Conservation (phyloP, 2,329 filamentous ascomycete species). For the Colletotrichum lindemuthianum region DNA sequence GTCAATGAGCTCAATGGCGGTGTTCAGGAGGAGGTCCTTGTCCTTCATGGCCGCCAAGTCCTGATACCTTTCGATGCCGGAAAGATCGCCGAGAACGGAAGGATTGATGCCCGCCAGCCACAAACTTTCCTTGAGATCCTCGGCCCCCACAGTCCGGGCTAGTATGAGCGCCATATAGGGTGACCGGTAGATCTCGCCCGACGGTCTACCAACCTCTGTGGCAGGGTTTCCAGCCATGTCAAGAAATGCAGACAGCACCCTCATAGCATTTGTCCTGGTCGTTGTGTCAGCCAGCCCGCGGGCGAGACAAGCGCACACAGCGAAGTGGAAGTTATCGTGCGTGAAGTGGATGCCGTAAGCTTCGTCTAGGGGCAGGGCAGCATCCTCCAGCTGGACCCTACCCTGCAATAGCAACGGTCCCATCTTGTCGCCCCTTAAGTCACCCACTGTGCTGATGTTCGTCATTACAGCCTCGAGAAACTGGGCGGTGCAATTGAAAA, state of each 20-base stretch:
- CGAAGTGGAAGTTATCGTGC: constrained; percentile 72
- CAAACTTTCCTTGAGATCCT: constrained; percentile 71
- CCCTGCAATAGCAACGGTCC: constrained; percentile 70
- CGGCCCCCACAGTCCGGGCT: constrained; percentile 62
- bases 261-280: constrained; percentile 67
- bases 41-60: constrained; percentile 63
- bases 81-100: constrained; percentile 51
- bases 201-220: constrained; percentile 36
- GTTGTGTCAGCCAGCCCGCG: constrained; percentile 71
- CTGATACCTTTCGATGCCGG: constrained; percentile 52
- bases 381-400: constrained; percentile 68
- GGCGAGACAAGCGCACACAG: constrained; percentile 71
- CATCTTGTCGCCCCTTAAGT: constrained; percentile 69
- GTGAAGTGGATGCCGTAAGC: constrained; percentile 74
- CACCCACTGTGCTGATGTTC: constrained; percentile 70
- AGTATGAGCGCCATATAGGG: constrained; percentile 71
- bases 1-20: constrained; percentile 72
- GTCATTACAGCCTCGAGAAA: constrained; percentile 72
- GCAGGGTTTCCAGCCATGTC: constrained; percentile 57
- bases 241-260: constrained; percentile 70
- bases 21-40: constrained; percentile 70
- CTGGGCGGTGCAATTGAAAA: constrained; percentile 74
- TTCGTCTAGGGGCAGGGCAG: constrained; percentile 69
- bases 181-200: constrained; percentile 45
- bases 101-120: constrained; percentile 68